phyloP scores from a whole-genome alignment of 148 eudicot genomes.

The Rhododendron henanense region DNA sequence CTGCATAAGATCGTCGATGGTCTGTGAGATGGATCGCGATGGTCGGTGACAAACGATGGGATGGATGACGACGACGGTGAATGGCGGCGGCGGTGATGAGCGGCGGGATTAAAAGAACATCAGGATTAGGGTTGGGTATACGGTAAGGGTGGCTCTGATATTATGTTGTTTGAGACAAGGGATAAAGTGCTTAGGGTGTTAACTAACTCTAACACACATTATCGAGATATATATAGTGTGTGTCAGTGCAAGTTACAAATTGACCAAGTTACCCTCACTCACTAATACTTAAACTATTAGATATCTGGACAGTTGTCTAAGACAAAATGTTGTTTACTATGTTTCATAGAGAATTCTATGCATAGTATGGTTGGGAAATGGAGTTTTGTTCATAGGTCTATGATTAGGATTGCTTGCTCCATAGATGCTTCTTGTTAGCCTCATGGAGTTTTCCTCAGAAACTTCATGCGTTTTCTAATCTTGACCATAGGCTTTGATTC shows the following conservation, averaged over 20 bases:
- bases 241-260: neutral
- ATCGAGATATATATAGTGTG: neutral
- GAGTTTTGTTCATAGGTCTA: neutral
- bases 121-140: neutral
- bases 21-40: neutral
- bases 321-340: neutral
- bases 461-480: neutral
- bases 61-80: neutral
- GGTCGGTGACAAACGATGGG: neutral
- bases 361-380: neutral
- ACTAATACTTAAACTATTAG: too few species aligned
- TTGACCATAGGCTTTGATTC: neutral
- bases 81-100: neutral
- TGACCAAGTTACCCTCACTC: neutral
- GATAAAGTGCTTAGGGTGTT: neutral
- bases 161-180: neutral
- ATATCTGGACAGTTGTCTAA: neutral
- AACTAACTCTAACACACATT: neutral
- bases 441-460: neutral
- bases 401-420: neutral
- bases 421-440: neutral
- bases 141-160: neutral
- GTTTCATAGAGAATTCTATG: neutral
- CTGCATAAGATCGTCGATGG: neutral
- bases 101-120: neutral